Conservation (phyloP, 1,139 yeast genomes). For the Hemisphaericaspora xylanilytica region DNA sequence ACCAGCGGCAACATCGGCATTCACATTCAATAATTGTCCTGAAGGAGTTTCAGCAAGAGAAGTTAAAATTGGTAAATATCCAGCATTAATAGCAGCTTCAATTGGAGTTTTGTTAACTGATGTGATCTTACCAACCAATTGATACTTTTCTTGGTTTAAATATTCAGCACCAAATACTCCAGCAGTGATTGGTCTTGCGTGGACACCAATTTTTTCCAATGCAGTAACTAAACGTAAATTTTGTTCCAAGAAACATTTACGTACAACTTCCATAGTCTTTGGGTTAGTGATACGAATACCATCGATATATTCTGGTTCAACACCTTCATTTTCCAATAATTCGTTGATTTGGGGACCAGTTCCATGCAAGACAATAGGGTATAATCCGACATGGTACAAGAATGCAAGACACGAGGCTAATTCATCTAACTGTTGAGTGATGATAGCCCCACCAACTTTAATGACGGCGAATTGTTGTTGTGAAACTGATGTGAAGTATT, state of each 20-base stretch:
- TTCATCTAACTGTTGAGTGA: slow-evolving; percentile 89
- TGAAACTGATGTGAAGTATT: slow-evolving; percentile 92
- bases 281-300: slow-evolving; percentile 96
- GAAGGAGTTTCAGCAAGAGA: slow-evolving; percentile 95
- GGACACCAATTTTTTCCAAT: slow-evolving; percentile 91
- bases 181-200: slow-evolving; percentile 97
- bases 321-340: slow-evolving; percentile 87
- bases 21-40: slow-evolving; percentile 94
- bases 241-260: slow-evolving; percentile 92
- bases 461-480: slow-evolving; percentile 98
- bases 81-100: slow-evolving; percentile 93
- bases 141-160: slow-evolving; percentile 85
- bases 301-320: slow-evolving; percentile 92
- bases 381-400: slow-evolving; percentile 93
- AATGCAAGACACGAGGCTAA: slow-evolving; percentile 94
- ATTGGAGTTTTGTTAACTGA: slow-evolving; percentile 87
- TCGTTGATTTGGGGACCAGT: slow-evolving; percentile 99
- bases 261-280: slow-evolving; percentile 92
- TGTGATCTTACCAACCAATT: slow-evolving; percentile 86
- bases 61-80: slow-evolving; percentile 93
- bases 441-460: slow-evolving; percentile 98
- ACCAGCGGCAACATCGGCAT: slow-evolving; percentile 99
- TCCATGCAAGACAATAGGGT: slow-evolving; percentile 95
- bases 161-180: slow-evolving; percentile 96
- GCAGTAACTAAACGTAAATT: slow-evolving; percentile 94